Evolutionary conservation across 805 yeast genomes (phyloP).

Genomic region (Blastobotrys muscicola): DNA sequence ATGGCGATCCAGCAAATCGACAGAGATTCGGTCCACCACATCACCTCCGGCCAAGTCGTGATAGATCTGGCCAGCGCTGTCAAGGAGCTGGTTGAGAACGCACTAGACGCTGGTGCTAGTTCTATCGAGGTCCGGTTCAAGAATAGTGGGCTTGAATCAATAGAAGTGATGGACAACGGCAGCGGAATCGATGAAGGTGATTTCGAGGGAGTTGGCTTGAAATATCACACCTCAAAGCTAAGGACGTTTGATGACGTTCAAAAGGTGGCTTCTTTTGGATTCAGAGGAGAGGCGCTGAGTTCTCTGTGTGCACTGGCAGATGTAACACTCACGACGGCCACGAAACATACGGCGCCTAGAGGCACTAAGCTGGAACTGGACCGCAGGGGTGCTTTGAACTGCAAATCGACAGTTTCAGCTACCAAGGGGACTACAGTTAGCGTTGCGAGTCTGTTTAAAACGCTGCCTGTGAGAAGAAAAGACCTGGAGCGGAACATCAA

Average conservation of each 20-base stretch:
- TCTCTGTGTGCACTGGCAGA: slow-evolving; percentile 42
- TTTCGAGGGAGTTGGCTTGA: slow-evolving; percentile 37
- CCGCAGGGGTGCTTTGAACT: slow-evolving; percentile 41
- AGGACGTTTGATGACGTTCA: slow-evolving; percentile 30
- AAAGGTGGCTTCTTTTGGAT: slow-evolving; percentile 44
- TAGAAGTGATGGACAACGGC: slow-evolving; percentile 73
- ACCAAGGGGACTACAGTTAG: slow-evolving; percentile 60
- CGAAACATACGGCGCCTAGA: slow-evolving; percentile 37
- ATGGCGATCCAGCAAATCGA: slow-evolving; percentile 33
- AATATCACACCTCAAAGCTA: slow-evolving; percentile 50
- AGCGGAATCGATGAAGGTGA: slow-evolving; percentile 48
- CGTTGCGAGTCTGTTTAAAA: slow-evolving; percentile 51
- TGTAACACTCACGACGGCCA: slow-evolving; percentile 41
- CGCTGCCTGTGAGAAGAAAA: slow-evolving; percentile 73
- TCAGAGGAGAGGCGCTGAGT: slow-evolving; percentile 62
- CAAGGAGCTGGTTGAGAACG: slow-evolving; percentile 81
- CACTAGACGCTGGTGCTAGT: slow-evolving; percentile 69
- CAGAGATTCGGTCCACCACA: slow-evolving; percentile 50
- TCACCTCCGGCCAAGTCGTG: slow-evolving; percentile 92
- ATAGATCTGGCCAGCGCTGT: slow-evolving; percentile 66
- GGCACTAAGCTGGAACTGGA: slow-evolving; percentile 51
- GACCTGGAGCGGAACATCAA: slow-evolving; percentile 59
- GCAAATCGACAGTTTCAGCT: slow-evolving; percentile 37
- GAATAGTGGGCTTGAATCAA: slow-evolving; percentile 62
- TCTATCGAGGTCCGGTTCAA: slow-evolving; percentile 58